A percentile compares a stretch with the other conserved stretches of the same genome.
Conservation (phyloP, 208 protist species). For the Sergeia podlipaevii region DNA sequence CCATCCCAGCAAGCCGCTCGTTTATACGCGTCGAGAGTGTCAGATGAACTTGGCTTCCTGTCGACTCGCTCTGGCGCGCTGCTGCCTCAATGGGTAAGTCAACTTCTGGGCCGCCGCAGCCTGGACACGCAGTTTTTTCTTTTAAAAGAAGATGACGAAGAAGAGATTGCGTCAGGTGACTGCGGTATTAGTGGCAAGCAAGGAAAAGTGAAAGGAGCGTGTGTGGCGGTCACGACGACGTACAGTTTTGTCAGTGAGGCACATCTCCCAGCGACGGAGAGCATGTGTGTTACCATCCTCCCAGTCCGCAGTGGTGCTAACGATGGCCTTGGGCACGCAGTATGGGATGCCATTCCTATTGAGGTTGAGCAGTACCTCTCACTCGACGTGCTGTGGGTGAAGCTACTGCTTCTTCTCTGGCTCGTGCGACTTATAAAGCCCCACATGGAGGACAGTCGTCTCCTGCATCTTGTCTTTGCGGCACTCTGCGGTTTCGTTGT, state of each 20-base stretch:
- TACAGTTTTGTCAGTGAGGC: conserved; percentile 19
- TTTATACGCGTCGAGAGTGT: too few relatives aligned
- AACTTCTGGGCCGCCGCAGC: conserved; percentile 19
- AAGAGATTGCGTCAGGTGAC: not conserved
- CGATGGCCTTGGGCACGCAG: not conserved
- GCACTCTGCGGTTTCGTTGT: conserved; percentile 40
- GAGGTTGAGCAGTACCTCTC: conserved; percentile 26
- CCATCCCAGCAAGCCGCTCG: too few relatives aligned
- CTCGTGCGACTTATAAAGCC: conserved; percentile 29
- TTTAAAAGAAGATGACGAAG: not conserved
- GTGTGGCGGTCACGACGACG: not conserved
- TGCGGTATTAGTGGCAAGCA: not conserved
- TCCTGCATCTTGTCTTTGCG: conserved; percentile 41
- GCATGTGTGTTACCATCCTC: conserved; percentile 26
- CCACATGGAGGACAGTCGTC: conserved; percentile 31
- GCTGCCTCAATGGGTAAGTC: conserved; percentile 14
- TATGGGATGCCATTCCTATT: conserved; percentile 6
- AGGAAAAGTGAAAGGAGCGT: not conserved
- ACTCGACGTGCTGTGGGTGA: conserved; percentile 52
- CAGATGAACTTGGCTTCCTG: too few relatives aligned
- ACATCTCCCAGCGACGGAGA: conserved; percentile 16
- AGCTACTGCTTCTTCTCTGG: conserved; percentile 18
- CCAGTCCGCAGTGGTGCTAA: not conserved
- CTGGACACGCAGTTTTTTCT: conserved; percentile 13
- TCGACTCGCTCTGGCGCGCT: conserved; percentile 7